phyloP scores from a whole-genome alignment of 108 stramenopile species.

The Asterionellopsis glacialis region DNA sequence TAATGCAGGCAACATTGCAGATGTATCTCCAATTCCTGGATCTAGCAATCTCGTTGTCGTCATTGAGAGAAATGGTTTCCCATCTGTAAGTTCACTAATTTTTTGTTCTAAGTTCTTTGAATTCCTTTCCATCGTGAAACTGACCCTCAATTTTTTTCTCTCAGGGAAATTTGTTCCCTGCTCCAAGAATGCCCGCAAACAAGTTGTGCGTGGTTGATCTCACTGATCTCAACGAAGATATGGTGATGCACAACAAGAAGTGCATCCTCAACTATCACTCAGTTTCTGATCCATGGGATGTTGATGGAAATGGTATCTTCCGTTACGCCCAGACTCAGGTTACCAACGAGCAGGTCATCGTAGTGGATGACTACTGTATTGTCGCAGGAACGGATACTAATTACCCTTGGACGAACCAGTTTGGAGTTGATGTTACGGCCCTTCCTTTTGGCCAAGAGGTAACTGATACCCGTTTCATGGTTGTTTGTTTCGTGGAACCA shows the following conservation, averaged over 20 bases:
- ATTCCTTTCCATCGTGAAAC: too few species aligned
- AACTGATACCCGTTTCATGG: constrained; percentile 32
- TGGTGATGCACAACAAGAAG: constrained; percentile 35
- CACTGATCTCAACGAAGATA: constrained; percentile 18
- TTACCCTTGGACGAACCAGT: constrained; percentile 11
- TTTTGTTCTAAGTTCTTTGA: too few species aligned
- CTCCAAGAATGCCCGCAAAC: constrained; percentile 24
- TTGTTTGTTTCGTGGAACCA: constrained; percentile 35
- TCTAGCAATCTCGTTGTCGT: constrained; percentile 17
- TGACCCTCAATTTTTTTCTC: not conserved
- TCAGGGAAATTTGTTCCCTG: constrained; percentile 32
- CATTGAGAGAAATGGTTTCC: constrained; percentile 39
- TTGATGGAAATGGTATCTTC: constrained; percentile 39
- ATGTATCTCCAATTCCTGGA: constrained; percentile 35
- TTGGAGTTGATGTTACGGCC: constrained; percentile 8
- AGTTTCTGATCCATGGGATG: constrained; percentile 36
- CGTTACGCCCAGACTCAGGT: constrained; percentile 36
- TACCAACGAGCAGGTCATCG: constrained; percentile 27
- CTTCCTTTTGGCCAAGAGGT: constrained; percentile 26
- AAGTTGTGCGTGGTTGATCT: constrained; percentile 36
- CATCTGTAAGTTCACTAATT: too few species aligned
- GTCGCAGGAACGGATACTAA: constrained; percentile 37
- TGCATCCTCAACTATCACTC: constrained; percentile 24
- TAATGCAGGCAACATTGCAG: constrained; percentile 33
- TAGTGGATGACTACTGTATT: constrained; percentile 40